Conservation (phyloP, 1,139 yeast species). For the Hemisphaericaspora subhashii region DNA sequence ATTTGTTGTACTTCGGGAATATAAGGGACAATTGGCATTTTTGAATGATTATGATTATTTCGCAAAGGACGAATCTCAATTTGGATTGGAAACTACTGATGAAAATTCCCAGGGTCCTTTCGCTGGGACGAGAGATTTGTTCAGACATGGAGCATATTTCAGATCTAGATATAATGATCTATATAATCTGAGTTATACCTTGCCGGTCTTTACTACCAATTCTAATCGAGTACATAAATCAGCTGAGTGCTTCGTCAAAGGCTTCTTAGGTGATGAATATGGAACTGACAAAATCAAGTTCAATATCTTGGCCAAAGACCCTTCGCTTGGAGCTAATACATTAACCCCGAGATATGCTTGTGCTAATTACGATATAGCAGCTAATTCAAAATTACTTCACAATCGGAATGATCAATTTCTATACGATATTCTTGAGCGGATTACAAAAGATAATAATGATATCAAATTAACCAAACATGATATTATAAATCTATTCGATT, state of each 20-base stretch:
- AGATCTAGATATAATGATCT: constrained; percentile 27
- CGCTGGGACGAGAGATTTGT: constrained; percentile 27
- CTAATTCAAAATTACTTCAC: constrained; percentile 13
- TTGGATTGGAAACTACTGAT: constrained; percentile 26
- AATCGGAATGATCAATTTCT: constrained; percentile 20
- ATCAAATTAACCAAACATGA: constrained; percentile 33
- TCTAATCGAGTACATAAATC: constrained; percentile 26
- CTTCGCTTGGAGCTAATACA: constrained; percentile 25
- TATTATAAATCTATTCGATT: constrained; percentile 32
- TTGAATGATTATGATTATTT: constrained; percentile 30
- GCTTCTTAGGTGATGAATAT: constrained; percentile 25
- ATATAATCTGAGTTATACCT: constrained; percentile 14
- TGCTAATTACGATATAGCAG: constrained; percentile 16
- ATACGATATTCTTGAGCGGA: constrained; percentile 18
- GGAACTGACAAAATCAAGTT: constrained; percentile 16
- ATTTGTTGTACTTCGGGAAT: constrained; percentile 18
- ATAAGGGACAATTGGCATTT: constrained; percentile 24
- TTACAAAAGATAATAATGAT: constrained; percentile 23
- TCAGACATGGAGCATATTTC: constrained; percentile 30
- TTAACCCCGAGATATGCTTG: constrained; percentile 31
- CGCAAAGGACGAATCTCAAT: constrained; percentile 19
- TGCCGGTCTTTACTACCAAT: constrained; percentile 30
- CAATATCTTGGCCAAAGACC: constrained; percentile 22
- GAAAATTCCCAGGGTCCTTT: constrained; percentile 22
- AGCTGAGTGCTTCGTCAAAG: constrained; percentile 26